Evolutionary conservation across 2,329 filamentous ascomycete species (phyloP).

Genomic region (Atkinsonella texensis): DNA sequence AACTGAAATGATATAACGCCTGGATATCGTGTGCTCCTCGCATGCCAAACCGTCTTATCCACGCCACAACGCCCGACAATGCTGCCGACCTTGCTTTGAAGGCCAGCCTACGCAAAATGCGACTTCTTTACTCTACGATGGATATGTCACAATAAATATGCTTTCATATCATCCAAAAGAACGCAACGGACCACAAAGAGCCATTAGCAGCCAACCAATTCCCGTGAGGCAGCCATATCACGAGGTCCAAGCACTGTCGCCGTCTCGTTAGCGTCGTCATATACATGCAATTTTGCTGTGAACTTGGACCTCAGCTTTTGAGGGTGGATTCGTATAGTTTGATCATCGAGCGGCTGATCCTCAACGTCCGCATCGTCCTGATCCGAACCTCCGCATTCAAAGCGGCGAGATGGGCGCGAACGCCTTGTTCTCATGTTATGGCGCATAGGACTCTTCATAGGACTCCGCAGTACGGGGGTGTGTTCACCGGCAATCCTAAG

Average conservation of each 20-base stretch:
- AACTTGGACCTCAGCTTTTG: slow-evolving; percentile 4
- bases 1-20: not conserved
- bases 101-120: not conserved
- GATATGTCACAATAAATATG: not conserved
- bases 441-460: slow-evolving; percentile 3
- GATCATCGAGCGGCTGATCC: slow-evolving; percentile 15
- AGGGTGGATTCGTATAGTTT: slow-evolving; percentile 12
- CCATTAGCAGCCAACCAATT: not conserved
- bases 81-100: not conserved
- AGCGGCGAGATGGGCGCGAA: not conserved
- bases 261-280: slow-evolving; percentile 20
- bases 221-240: not conserved
- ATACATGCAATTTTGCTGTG: slow-evolving; percentile 8
- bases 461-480: not conserved
- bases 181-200: not conserved
- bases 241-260: slow-evolving; percentile 1
- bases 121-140: not conserved
- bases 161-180: not conserved
- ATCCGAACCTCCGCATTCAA: not conserved
- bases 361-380: slow-evolving; percentile 13
- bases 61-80: slow-evolving; percentile 1
- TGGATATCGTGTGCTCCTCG: not conserved
- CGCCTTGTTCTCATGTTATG: slow-evolving; percentile 1
- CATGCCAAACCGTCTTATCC: not conserved
- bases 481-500: slow-evolving; percentile 23